A percentile compares a stretch with the other conserved stretches of the same genome.
Conservation (phyloP, 108 stramenopile genomes). For the Chaetoceros muelleri region DNA sequence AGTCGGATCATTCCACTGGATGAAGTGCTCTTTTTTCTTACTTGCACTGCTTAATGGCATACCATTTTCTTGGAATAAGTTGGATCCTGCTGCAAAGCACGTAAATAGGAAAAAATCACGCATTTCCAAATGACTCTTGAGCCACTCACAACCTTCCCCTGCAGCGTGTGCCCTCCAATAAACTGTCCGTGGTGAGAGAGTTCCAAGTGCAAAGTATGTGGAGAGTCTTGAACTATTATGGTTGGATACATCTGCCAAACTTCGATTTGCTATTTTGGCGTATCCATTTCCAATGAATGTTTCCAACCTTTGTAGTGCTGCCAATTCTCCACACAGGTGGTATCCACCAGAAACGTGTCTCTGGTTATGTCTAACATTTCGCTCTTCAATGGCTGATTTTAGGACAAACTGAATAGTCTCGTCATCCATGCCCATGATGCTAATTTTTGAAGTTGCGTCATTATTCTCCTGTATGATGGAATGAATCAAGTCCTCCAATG, state of each 20-base stretch:
- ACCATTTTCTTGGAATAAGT: slow-evolving; percentile 21
- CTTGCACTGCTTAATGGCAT: slow-evolving; percentile 22
- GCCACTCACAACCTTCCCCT: slow-evolving; percentile 33
- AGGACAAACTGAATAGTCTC: neutral
- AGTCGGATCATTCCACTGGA: neutral
- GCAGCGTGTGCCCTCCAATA: slow-evolving; percentile 21
- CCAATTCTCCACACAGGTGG: slow-evolving; percentile 16
- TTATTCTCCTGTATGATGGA: slow-evolving; percentile 18
- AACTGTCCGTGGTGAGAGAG: slow-evolving; percentile 38
- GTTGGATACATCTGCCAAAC: slow-evolving; percentile 35
- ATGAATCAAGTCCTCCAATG: slow-evolving; percentile 22
- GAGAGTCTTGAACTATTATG: slow-evolving; percentile 41
- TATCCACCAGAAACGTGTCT: neutral
- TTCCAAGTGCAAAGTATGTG: slow-evolving; percentile 30
- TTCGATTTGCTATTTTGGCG: slow-evolving; percentile 37
- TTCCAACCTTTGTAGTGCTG: slow-evolving; percentile 21
- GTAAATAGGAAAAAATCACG: slow-evolving; percentile 59
- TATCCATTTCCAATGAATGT: slow-evolving; percentile 30
- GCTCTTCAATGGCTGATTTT: neutral
- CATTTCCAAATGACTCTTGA: slow-evolving; percentile 59
- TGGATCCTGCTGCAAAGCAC: slow-evolving; percentile 22
- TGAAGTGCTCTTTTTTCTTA: slow-evolving; percentile 4
- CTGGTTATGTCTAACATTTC: neutral
- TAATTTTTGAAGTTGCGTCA: no score
- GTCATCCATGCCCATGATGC: neutral